Evolutionary conservation across 148 eudicot species (phyloP).

Genomic region (Beta vulgaris): DNA sequence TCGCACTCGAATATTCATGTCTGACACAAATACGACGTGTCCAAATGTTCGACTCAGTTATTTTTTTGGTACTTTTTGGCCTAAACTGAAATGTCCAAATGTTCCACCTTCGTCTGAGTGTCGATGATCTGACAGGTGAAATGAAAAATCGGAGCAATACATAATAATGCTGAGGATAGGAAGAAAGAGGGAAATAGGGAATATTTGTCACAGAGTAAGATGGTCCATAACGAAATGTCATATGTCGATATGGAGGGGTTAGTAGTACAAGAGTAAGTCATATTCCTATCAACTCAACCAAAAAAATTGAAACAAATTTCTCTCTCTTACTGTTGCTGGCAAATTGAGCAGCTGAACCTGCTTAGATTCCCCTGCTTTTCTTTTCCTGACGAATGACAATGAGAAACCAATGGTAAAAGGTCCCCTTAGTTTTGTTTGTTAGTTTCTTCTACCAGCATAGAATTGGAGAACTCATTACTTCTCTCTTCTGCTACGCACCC

Average conservation of each 20-base stretch:
- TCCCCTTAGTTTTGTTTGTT: background rate
- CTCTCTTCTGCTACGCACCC: background rate
- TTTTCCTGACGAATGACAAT: background rate
- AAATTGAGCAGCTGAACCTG: background rate
- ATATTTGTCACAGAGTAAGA: background rate
- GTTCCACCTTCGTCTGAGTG: too few species aligned
- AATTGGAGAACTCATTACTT: too few species aligned
- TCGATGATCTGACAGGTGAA: too few species aligned
- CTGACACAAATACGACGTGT: too few species aligned
- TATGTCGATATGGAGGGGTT: too few species aligned
- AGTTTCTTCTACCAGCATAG: background rate
- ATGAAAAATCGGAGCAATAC: too few species aligned
- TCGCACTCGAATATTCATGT: too few species aligned
- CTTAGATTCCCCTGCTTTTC: slow-evolving; percentile 1
- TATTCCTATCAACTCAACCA: background rate
- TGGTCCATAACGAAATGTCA: background rate
- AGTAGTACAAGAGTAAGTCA: background rate
- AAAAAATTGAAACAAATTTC: background rate
- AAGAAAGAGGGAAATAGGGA: background rate
- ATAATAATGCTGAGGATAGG: too few species aligned
- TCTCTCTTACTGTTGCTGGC: background rate
- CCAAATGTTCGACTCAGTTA: too few species aligned
- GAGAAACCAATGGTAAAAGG: background rate
- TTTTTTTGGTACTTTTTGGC: too few species aligned
- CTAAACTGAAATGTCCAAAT: too few species aligned